phyloP scores from a whole-genome alignment of 1,284 basidiomycete species.

The Coriolopsis trogii region DNA sequence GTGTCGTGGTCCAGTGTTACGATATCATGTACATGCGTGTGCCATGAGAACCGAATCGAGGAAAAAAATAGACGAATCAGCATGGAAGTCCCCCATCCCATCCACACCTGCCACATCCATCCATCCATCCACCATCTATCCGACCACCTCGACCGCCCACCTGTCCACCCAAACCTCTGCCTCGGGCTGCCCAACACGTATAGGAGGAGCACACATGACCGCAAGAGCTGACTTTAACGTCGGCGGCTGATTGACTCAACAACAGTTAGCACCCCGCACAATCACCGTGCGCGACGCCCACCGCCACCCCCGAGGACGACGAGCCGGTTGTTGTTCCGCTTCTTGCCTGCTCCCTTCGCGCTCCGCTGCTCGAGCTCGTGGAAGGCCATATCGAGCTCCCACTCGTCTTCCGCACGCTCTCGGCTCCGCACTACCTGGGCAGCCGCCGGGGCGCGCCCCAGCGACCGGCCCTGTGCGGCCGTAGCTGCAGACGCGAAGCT shows the following conservation, averaged over 20 bases:
- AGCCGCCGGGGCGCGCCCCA: constrained; percentile 25
- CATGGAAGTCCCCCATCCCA: too few species aligned
- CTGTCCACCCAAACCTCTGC: too few species aligned
- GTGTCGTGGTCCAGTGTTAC: constrained; percentile 16
- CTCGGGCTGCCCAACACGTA: too few species aligned
- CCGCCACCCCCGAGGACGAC: constrained; percentile 69
- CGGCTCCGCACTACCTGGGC: constrained; percentile 7
- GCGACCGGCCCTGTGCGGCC: constrained; percentile 38
- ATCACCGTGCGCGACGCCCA: constrained; percentile 30
- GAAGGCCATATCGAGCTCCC: constrained; percentile 82
- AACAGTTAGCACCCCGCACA: too few species aligned
- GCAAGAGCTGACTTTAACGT: too few species aligned
- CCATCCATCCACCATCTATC: neutral
- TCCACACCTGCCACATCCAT: constrained; percentile 10
- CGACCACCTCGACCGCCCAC: constrained; percentile 2
- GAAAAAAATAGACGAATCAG: constrained; percentile 1
- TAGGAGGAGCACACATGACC: too few species aligned
- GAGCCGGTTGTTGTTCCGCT: constrained; percentile 62
- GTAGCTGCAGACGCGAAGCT: constrained; percentile 80
- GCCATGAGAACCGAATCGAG: constrained; percentile 6
- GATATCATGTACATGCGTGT: constrained; percentile 19
- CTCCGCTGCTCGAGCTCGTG: constrained; percentile 72
- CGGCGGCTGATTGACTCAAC: neutral
- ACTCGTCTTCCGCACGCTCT: constrained; percentile 55
- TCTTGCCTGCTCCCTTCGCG: constrained; percentile 50